Evolutionary conservation across 495 filamentous ascomycete species (phyloP), one percentile per base, ranked within the genome.

Genomic region (Tuber melanosporum): DNA sequence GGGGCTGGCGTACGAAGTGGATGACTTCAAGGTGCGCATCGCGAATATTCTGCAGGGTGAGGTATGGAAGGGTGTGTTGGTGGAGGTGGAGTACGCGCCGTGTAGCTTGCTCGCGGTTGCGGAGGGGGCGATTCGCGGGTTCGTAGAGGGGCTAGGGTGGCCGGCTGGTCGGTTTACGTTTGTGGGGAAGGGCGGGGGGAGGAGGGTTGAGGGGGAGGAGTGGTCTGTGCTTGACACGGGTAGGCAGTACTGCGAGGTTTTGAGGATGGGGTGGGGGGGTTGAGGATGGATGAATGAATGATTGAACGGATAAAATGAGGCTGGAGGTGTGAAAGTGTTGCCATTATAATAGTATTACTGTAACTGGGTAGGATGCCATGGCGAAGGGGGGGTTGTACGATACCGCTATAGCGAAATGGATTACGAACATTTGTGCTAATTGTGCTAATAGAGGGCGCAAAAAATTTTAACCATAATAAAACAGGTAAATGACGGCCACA

Each of bases 211-310:
- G 26, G 71, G 72, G n/a, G 44, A 75, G 45, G 80, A 80, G 70
- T 82, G 81, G 81, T 80, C 80, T 4, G 73, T 82, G n/a, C 47
- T 82, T 47, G 81, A 82, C 78, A 82, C 81, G n/a, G 81, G 81
- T 14, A 73, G 80, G 70, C 77, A 79, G 62, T 82, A 82, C 74
- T 82, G 80, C 41, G 80, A 82, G 52, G 66, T 82, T 47, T 66
- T 82, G 46, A 44, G 79, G 62, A 81, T 82, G 20, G 76, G 78
- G 45, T 81, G 71, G 73, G 71, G 22, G 8, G 49, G 73, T 45
- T 46, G 43, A 42, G 44, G 44, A 32, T 2, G 57, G 57, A 32
- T 32, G 22, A 3, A 12, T 9, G 49, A 9, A 52, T 52, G 47
- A 22, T 8, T 52, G 47, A 22, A n/a, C n/a, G 49, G 17, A 47